Conservation (phyloP, 2,329 filamentous ascomycete genomes). For the Penicillium sp. region DNA sequence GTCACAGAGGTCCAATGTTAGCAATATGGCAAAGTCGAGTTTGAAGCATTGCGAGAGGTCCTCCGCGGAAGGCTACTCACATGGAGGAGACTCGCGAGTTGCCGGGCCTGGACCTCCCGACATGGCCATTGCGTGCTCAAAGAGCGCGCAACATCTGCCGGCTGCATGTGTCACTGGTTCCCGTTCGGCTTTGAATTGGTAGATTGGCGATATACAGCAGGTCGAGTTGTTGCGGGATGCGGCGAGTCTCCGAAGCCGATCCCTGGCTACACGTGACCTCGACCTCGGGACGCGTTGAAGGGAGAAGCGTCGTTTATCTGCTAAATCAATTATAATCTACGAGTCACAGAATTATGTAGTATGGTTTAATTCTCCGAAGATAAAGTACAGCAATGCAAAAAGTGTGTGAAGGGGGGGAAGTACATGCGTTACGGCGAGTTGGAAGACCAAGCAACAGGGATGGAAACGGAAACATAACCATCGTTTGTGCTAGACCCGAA, state of each 20-base stretch:
- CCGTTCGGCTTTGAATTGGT: not conserved
- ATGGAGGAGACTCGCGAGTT: conserved; percentile 40
- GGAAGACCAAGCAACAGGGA: not conserved
- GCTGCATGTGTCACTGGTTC: conserved; percentile 25
- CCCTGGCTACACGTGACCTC: conserved; percentile 17
- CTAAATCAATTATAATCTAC: not conserved
- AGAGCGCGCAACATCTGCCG: conserved; percentile 31
- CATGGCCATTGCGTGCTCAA: conserved; percentile 43
- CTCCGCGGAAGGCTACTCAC: conserved; percentile 27
- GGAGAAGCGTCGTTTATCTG: not conserved
- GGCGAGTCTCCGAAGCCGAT: conserved; percentile 4
- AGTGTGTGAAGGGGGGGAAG: conserved; percentile 2
- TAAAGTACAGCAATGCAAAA: conserved; percentile 20
- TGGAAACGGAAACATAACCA: not conserved
- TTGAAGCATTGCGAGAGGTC: not conserved
- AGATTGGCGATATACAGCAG: not conserved
- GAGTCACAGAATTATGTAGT: too few species aligned
- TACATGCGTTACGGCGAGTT: not conserved
- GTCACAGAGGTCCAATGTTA: not conserved
- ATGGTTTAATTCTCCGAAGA: conserved; percentile 10
- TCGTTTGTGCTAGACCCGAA: not conserved
- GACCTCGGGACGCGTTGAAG: conserved; percentile 16
- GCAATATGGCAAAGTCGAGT: not conserved
- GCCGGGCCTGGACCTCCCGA: conserved; percentile 40
- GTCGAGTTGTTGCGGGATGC: conserved; percentile 1